Conservation (phyloP, 1,284 basidiomycete genomes). For the Cutaneotrichosporon spelunceum region DNA sequence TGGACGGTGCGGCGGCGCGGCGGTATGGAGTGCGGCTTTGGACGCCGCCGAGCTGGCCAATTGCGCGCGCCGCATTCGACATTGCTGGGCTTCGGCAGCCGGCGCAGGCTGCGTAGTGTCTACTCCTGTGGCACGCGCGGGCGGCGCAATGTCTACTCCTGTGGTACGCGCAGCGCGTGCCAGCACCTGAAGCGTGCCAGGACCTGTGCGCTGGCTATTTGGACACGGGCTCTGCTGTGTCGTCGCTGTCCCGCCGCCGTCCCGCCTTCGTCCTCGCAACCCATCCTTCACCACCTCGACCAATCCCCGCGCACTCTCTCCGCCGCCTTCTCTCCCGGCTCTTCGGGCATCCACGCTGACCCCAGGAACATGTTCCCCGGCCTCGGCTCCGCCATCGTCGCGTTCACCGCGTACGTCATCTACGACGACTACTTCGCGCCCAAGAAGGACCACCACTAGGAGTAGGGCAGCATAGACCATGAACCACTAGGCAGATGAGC, state of each 20-base stretch:
- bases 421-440: constrained; percentile 61
- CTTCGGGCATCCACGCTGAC: background rate
- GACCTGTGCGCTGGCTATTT: too few relatives aligned
- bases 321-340: background rate
- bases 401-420: constrained; percentile 84
- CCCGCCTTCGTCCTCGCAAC: too few relatives aligned
- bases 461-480: constrained; percentile 7
- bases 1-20: background rate
- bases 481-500: background rate
- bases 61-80: constrained; percentile 1
- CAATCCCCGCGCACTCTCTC: background rate
- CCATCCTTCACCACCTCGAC: background rate
- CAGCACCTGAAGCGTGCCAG: too few relatives aligned
- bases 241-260: too few relatives aligned
- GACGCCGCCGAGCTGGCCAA: background rate
- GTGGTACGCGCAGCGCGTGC: too few relatives aligned
- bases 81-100: too few relatives aligned
- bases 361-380: constrained; percentile 79
- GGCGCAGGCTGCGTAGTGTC: background rate
- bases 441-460: constrained; percentile 32
- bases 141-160: too few relatives aligned
- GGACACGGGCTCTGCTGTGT: too few relatives aligned
- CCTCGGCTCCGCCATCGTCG: constrained; percentile 82
- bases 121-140: background rate
- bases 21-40: too few relatives aligned